These are phyloP conservation scores for Ustilago sp. DNA, from an alignment of 1,284 basidiomycete genomes.

Conservation along the genomic window DNA sequence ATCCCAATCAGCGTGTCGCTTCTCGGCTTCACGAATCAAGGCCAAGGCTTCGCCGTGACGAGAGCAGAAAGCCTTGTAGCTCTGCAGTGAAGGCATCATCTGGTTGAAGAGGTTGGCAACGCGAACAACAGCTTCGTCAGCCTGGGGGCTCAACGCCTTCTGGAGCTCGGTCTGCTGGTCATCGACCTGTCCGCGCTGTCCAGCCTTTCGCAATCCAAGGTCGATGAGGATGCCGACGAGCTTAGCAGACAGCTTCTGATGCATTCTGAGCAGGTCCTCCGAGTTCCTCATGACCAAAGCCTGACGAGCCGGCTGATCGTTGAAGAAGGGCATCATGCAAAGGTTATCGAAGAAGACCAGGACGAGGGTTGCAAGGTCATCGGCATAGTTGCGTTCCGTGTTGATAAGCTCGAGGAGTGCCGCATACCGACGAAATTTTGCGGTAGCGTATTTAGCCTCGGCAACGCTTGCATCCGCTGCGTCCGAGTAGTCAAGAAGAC, in stretches of 20 bases:
- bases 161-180: constrained; percentile 41
- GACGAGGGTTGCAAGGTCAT: constrained; percentile 63
- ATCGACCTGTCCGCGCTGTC: constrained; percentile 17
- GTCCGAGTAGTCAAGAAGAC: constrained; percentile 16
- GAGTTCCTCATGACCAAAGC: constrained; percentile 63
- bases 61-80: constrained; percentile 66
- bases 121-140: constrained; percentile 50
- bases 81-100: constrained; percentile 48
- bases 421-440: constrained; percentile 53
- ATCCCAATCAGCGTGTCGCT: constrained; percentile 64
- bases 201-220: constrained; percentile 42
- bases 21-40: constrained; percentile 64
- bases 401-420: constrained; percentile 66
- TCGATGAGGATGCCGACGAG: constrained; percentile 54
- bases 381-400: constrained; percentile 66
- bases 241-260: constrained; percentile 56
- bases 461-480: constrained; percentile 14
- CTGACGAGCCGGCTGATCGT: constrained; percentile 54
- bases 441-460: constrained; percentile 30
- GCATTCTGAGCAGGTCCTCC: constrained; percentile 56
- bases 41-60: constrained; percentile 65
- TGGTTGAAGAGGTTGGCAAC: constrained; percentile 50
- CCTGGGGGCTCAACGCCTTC: constrained; percentile 50
- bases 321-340: constrained; percentile 63
- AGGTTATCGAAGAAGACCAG: constrained; percentile 66